These are phyloP conservation scores for Casuarina equisetifolia DNA, from an alignment of 306 rosid genomes.

Conservation along the genomic window DNA sequence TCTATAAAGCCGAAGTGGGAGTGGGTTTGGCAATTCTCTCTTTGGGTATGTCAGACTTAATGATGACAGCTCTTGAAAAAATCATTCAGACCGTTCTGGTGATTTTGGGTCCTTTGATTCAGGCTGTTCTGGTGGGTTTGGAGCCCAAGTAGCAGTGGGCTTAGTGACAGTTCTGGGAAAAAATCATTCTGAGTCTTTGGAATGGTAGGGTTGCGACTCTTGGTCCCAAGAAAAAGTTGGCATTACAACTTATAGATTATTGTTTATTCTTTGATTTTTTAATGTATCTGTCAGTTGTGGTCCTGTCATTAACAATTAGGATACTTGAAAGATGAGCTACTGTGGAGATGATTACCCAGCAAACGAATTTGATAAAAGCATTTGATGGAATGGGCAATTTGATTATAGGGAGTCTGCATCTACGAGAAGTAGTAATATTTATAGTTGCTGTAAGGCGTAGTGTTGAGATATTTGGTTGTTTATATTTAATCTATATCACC, in stretches of 20 bases:
- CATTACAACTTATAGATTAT: neutral
- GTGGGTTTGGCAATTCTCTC: no score
- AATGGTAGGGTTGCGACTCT: constrained; percentile 10
- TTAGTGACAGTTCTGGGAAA: neutral
- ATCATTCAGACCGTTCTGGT: no score
- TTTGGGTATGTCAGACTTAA: no score
- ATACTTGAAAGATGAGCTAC: neutral
- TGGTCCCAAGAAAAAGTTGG: constrained; percentile 6
- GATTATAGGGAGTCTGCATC: neutral
- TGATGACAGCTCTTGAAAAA: no score
- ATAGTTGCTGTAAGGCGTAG: neutral
- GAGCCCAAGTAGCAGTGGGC: neutral
- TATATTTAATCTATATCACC: neutral
- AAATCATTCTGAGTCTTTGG: constrained; percentile 29
- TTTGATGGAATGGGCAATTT: neutral
- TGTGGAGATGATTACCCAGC: neutral
- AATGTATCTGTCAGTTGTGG: neutral
- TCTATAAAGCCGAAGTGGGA: no score
- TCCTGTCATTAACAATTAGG: neutral
- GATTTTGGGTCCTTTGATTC: neutral
- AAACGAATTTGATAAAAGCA: neutral
- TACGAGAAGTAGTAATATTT: neutral
- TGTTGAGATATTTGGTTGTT: neutral
- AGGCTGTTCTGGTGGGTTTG: neutral
- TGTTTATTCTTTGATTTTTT: neutral